phyloP scores from a whole-genome alignment of 2,329 filamentous ascomycete species.

The Nemania abortiva region DNA sequence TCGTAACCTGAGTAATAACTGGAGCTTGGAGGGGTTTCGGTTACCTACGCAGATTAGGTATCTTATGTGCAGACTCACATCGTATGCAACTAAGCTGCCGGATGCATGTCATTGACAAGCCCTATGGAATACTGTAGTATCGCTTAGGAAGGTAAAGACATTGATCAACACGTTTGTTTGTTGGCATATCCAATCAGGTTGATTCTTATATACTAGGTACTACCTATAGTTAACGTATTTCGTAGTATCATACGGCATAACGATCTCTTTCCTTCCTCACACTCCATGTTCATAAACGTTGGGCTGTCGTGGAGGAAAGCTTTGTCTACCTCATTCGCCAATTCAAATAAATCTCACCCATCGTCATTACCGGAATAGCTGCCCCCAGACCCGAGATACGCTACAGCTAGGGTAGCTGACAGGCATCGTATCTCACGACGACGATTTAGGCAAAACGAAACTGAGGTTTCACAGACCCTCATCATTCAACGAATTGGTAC shows the following conservation, averaged over 20 bases:
- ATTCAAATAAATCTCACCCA: not conserved
- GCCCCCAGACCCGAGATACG: not conserved
- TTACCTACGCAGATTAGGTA: not conserved
- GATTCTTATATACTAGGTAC: not conserved
- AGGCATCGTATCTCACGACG: slow-evolving; percentile 11
- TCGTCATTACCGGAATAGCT: not conserved
- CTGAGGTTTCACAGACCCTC: not conserved
- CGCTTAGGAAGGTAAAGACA: not conserved
- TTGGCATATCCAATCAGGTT: not conserved
- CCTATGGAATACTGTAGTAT: not conserved
- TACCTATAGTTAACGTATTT: no score
- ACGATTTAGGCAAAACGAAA: not conserved
- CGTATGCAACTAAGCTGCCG: not conserved
- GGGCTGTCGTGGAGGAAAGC: not conserved
- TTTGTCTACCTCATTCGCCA: not conserved
- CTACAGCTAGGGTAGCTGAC: not conserved
- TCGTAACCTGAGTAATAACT: not conserved
- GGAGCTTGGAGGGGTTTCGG: not conserved
- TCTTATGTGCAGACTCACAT: no score
- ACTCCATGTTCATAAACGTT: not conserved
- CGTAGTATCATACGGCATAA: not conserved
- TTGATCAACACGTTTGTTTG: not conserved
- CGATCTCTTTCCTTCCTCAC: not conserved
- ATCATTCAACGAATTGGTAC: not conserved
- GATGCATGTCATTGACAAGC: slow-evolving; percentile 12